A percentile compares a stretch with the other conserved stretches of the same genome.
Evolutionary conservation across 139 green algal species (phyloP).

Genomic region (Coelastrella sp.): DNA sequence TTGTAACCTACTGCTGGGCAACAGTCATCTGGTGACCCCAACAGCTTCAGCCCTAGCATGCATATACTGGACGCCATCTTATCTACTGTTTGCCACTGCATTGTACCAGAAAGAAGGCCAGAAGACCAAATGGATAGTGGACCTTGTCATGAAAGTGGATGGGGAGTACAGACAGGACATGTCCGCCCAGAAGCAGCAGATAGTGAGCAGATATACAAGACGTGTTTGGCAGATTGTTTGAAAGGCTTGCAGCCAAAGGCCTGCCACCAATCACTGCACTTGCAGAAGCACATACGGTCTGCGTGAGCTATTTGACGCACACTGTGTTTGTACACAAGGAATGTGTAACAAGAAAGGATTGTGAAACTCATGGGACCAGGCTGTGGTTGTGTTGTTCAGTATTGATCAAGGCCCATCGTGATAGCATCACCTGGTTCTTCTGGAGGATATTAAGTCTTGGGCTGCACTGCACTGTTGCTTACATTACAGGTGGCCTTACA

Average conservation of each 20-base stretch:
- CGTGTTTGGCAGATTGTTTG: not conserved
- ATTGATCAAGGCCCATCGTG: too few relatives aligned
- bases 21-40: not conserved
- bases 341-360: too few relatives aligned
- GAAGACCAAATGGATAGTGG: constrained; percentile 45
- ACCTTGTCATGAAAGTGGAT: constrained; percentile 44
- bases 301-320: too few relatives aligned
- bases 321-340: too few relatives aligned
- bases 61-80: not conserved
- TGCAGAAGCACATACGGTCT: too few relatives aligned
- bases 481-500: constrained; percentile 29
- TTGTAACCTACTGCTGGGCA: too few relatives aligned
- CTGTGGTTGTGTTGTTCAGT: too few relatives aligned
- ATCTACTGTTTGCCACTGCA: not conserved
- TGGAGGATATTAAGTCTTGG: too few relatives aligned
- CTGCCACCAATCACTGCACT: too few relatives aligned
- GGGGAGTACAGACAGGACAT: constrained; percentile 32
- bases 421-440: too few relatives aligned
- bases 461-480: not conserved
- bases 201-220: not conserved
- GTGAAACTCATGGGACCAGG: too few relatives aligned
- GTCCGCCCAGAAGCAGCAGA: not conserved
- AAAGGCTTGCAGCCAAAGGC: too few relatives aligned
- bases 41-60: not conserved
- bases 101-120: constrained; percentile 32